Evolutionary conservation across 202 grass and related monocot species (phyloP).

Genomic region (Setaria viridis): DNA sequence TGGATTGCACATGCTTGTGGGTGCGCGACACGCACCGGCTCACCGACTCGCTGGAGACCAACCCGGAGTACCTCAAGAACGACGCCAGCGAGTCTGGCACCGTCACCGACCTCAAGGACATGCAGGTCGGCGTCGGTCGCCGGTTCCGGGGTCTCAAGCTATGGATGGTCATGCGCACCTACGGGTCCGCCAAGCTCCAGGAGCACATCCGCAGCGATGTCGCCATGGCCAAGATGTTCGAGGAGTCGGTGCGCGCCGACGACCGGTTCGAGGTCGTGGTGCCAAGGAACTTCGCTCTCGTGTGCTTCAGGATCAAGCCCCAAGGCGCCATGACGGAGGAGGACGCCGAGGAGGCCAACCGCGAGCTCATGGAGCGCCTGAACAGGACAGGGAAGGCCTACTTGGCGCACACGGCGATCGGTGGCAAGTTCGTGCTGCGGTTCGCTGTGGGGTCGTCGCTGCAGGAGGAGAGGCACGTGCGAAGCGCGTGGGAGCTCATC

Average conservation of each 20-base stretch:
- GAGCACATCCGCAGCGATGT: slow-evolving; percentile 77
- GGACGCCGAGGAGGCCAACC: slow-evolving; percentile 38
- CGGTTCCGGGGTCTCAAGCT: slow-evolving; percentile 71
- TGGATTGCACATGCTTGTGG: slow-evolving; percentile 75
- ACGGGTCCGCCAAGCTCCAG: slow-evolving; percentile 58
- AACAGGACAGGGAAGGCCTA: slow-evolving; percentile 59
- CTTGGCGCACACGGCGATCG: slow-evolving; percentile 64
- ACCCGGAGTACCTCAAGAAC: slow-evolving; percentile 76
- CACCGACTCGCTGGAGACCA: slow-evolving; percentile 45
- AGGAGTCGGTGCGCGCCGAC: slow-evolving; percentile 49
- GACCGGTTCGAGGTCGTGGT: slow-evolving; percentile 60
- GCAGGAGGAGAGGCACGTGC: slow-evolving; percentile 66
- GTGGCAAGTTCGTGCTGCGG: slow-evolving; percentile 60
- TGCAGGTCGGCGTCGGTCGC: slow-evolving; percentile 66
- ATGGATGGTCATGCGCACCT: slow-evolving; percentile 70
- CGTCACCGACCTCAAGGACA: slow-evolving; percentile 73
- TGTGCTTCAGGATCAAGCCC: slow-evolving; percentile 63
- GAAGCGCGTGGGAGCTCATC: slow-evolving; percentile 49
- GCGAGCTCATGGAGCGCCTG: slow-evolving; percentile 53
- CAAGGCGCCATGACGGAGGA: slow-evolving; percentile 20
- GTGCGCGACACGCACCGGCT: slow-evolving; percentile 53
- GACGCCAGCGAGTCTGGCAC: slow-evolving; percentile 56
- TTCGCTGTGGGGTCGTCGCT: slow-evolving; percentile 74
- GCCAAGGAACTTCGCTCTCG: slow-evolving; percentile 55
- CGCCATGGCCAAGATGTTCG: slow-evolving; percentile 70